These are phyloP conservation scores for Vitis amurensis DNA, from an alignment of 164 flowering plant genomes.

Conservation along the genomic window DNA sequence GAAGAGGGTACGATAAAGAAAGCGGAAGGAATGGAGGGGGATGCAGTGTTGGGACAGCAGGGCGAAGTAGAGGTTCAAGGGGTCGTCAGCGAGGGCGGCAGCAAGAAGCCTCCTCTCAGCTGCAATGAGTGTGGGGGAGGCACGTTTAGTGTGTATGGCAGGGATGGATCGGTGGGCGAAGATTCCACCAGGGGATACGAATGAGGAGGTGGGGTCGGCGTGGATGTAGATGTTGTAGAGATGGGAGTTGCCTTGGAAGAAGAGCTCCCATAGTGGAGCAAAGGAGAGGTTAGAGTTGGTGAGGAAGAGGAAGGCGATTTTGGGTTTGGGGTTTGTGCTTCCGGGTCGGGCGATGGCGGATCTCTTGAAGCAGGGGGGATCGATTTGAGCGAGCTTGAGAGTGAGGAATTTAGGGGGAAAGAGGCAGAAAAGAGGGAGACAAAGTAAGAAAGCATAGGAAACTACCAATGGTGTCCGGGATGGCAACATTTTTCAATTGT, in stretches of 20 bases:
- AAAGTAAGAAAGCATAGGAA: constrained; percentile 49
- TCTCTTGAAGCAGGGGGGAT: constrained; percentile 61
- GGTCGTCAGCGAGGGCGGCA: constrained; percentile 76
- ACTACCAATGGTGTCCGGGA: constrained; percentile 36
- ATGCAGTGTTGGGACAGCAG: constrained; percentile 78
- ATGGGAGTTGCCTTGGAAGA: constrained; percentile 45
- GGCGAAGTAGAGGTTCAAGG: constrained; percentile 66
- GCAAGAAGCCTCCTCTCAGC: constrained; percentile 85
- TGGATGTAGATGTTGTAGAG: constrained; percentile 82
- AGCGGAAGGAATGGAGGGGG: constrained; percentile 77
- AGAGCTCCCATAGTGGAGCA: constrained; percentile 72
- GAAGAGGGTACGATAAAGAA: constrained; percentile 24
- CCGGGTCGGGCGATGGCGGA: constrained; percentile 43
- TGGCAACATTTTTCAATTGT: constrained; percentile 5
- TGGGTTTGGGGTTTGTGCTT: constrained; percentile 43
- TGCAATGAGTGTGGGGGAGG: constrained; percentile 74
- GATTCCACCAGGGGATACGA: constrained; percentile 42
- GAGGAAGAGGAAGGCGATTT: constrained; percentile 82
- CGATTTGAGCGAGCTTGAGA: constrained; percentile 41
- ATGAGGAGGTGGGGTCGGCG: constrained; percentile 55
- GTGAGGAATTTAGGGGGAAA: constrained; percentile 59
- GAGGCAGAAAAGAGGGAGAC: constrained; percentile 57
- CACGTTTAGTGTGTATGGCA: constrained; percentile 57
- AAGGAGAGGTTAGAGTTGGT: constrained; percentile 75
- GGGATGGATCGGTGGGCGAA: constrained; percentile 52